A percentile compares a stretch with the other conserved stretches of the same genome.
Evolutionary conservation across 1,139 yeast genomes (phyloP).

Genomic region (Diutina neorugosa): DNA sequence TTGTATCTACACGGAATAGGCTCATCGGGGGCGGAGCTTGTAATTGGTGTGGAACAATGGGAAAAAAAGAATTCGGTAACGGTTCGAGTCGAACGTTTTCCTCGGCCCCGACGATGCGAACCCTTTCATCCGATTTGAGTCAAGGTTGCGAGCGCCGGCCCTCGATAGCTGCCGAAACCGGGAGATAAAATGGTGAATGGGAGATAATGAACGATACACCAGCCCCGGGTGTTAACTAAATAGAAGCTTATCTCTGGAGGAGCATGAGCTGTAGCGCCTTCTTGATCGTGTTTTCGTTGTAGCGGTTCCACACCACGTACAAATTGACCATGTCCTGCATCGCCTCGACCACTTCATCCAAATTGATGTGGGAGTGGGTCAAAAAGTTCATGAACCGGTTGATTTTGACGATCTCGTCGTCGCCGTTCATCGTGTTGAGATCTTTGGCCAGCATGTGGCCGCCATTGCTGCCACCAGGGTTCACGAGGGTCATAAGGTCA

Average conservation of each 20-base stretch:
- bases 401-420: slow-evolving; percentile 31
- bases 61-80: too few species aligned
- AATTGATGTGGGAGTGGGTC: slow-evolving; percentile 64
- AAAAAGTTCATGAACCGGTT: slow-evolving; percentile 51
- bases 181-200: neutral
- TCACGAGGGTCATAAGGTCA: slow-evolving; percentile 18
- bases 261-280: slow-evolving; percentile 32
- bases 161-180: neutral
- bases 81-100: too few species aligned
- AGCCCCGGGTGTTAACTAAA: neutral
- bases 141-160: neutral
- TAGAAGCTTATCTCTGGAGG: slow-evolving; percentile 8
- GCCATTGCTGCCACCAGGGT: slow-evolving; percentile 8
- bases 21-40: too few species aligned
- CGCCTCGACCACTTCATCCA: slow-evolving; percentile 66
- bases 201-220: neutral
- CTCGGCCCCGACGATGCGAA: too few species aligned
- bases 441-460: neutral
- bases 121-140: neutral
- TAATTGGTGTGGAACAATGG: too few species aligned
- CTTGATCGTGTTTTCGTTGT: slow-evolving; percentile 47
- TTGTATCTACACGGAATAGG: too few species aligned
- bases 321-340: slow-evolving; percentile 71
- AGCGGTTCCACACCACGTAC: slow-evolving; percentile 76
- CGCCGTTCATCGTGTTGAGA: slow-evolving; percentile 9